Percentiles rank a stretch among this genome's conserved stretches.
Conservation (phyloP, 176 grass and related monocot genomes). For the Carex kokanica region DNA sequence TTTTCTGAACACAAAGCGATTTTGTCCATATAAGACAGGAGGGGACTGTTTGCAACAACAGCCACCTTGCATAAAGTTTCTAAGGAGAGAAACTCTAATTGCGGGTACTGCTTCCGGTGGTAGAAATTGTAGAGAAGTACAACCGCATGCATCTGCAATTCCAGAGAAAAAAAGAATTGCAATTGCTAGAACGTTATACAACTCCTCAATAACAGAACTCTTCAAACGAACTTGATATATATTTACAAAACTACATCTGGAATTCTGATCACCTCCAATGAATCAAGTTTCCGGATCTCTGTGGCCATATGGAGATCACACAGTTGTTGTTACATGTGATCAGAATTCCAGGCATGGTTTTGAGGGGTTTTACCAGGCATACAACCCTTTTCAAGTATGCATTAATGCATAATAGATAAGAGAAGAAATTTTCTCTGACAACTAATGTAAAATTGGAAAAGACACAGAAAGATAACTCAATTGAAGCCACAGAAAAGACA, state of each 20-base stretch:
- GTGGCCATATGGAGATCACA: neutral
- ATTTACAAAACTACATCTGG: neutral
- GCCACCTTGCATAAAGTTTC: conserved; percentile 33
- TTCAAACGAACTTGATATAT: neutral
- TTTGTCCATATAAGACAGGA: conserved; percentile 18
- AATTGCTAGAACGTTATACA: too few relatives aligned
- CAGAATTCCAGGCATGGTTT: neutral
- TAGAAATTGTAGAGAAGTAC: conserved; percentile 74
- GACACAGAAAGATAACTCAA: too few relatives aligned
- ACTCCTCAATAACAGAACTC: neutral
- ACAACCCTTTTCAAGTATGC: neutral
- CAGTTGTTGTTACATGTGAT: neutral
- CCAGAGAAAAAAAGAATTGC: too few relatives aligned
- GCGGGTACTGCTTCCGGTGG: conserved; percentile 50
- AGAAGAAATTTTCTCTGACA: neutral
- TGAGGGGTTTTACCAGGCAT: neutral
- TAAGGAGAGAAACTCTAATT: conserved; percentile 32
- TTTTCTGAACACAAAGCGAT: conserved; percentile 24
- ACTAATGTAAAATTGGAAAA: too few relatives aligned
- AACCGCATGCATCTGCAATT: conserved; percentile 51
- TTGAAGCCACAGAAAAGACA: too few relatives aligned
- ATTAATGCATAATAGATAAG: neutral
- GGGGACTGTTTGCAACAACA: neutral
- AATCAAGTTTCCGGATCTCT: neutral
- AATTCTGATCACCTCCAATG: neutral